Evolutionary conservation across 768 basidiomycete genomes (phyloP), one percentile per base, ranked within the genome.

Genomic region (Daedalea quercina): DNA sequence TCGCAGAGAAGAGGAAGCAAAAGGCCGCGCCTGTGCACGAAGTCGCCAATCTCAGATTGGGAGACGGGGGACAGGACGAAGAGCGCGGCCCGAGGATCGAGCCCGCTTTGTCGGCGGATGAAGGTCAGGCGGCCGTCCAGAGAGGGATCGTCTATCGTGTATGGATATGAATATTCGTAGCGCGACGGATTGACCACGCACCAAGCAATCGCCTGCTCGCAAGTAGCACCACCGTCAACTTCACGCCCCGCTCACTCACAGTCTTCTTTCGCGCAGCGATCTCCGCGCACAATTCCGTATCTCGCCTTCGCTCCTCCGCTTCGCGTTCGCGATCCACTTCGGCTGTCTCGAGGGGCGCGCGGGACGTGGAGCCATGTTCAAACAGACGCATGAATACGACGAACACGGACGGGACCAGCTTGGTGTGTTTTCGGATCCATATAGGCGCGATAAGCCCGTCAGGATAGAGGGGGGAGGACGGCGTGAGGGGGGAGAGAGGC

Each of bases 371-470:
- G 0, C 78, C 76, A 20, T 71, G 71, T 65, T 97, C 94, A 63
- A 76, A 93, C 55, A 98, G 74, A 51, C 90, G 82, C 51, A 90
- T 70, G 66, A 97, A 96, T 55, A 96, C 75, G 9, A 98, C 89
- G 67, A 97, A 95, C 0, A 97, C 94, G 22, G 90, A 86, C 0
- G 96, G 96, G 0, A 97, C 70, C 28, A 96, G 82, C 1, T 90
- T 82, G 0, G 90, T 90, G 63, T 99, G 96, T 69, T 98, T 99
- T 42, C 94, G 79, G 31, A 98, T 84, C 96, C 96, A 99, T 65
- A 98, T 92, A 1, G 96, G 96, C 2, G 96, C 93, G 50, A 99
- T 92, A 50, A 99, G 71, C 0, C 96, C 96, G 64, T 99, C 96
- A 0, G 96, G 96, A 67, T 92, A 81, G 9, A 96, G 73, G 0